Conservation (phyloP, 2,329 filamentous ascomycete species). For the Xylariaceae sp. region DNA sequence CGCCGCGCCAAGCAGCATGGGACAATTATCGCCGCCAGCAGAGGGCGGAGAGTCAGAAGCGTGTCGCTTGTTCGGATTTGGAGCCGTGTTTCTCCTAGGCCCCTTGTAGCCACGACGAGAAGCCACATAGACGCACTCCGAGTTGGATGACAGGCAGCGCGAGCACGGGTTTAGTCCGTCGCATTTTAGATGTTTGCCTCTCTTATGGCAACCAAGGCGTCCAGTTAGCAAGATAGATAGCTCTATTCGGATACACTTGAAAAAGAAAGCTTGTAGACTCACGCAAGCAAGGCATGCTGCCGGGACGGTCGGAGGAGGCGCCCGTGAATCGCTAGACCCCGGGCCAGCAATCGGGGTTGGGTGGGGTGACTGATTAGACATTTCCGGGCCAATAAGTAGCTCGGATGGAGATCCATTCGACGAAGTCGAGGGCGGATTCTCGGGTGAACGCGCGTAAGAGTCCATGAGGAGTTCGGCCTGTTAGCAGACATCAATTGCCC, state of each 20-base stretch:
- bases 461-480: slow-evolving; percentile 12
- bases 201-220: slow-evolving; percentile 40
- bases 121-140: slow-evolving; percentile 71
- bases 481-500: slow-evolving; percentile 1
- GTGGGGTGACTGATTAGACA: slow-evolving; percentile 25
- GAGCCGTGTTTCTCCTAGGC: slow-evolving; percentile 53
- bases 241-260: slow-evolving; percentile 2
- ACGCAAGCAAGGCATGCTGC: slow-evolving; percentile 61
- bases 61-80: slow-evolving; percentile 54
- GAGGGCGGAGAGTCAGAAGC: slow-evolving; percentile 53
- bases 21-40: slow-evolving; percentile 43
- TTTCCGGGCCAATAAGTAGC: slow-evolving; percentile 22
- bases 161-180: slow-evolving; percentile 71
- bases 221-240: slow-evolving; percentile 14
- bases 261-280: slow-evolving; percentile 35
- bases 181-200: slow-evolving; percentile 74
- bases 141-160: slow-evolving; percentile 62
- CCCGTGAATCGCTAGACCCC: slow-evolving; percentile 26
- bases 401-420: slow-evolving; percentile 14
- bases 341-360: slow-evolving; percentile 18
- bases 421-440: slow-evolving; percentile 14
- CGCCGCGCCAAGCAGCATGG: slow-evolving; percentile 47
- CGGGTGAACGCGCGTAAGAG: slow-evolving; percentile 19
- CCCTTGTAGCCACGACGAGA: slow-evolving; percentile 78
- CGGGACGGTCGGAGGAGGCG: slow-evolving; percentile 43